Base-by-base conservation (phyloP, 1,139 yeast species). In the Candida sanyaensis region DNA sequence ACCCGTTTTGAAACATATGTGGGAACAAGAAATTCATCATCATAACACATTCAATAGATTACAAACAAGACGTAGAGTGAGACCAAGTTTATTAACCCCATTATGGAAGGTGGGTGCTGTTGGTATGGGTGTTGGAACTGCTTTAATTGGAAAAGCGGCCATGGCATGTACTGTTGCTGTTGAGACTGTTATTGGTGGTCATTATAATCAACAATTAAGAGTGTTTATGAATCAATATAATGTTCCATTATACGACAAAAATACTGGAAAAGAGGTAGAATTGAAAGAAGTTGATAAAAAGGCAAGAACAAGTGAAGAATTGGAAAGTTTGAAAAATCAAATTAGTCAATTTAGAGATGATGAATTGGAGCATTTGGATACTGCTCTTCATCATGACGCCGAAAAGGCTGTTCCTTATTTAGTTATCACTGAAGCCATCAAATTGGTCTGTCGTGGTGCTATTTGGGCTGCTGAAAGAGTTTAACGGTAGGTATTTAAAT, bases 121-220 rank as follows among this genome's bases (percentile, higher is more conserved):
- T 47, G 85, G 86, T 0, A 75, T 93, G 69, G 99, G 99, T 2
- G 83, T 83, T 1, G 87, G 86, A 0, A 93, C 99, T 0, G 98
- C 97, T 0, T 60, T 88, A 46, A 69, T 92, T 54, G 88, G 97
- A 60, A 97, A 93, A 63, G 97, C 97, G 1, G 99, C 99, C 2
- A 93, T 93, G 99, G 99, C 99, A 0, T 95, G 99, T 63, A 93
- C 99, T 0, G 98, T 92, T 51, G 99, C 99, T 0, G 99, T 93
- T 0, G 99, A 93, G 67, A 95, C 99, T 0, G 98, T 95, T 2
- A 95, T 93, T 65, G 99, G 99, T 2, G 88, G 89, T 1, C 99
- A 93, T 65, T 93, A 93, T 69, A 93, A 95, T 61, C 84, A 86
- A 53, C 99, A 93, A 65, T 72, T 93, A 54, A 74, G 99, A 47